Percentiles rank a stretch among this genome's conserved stretches.
Evolutionary conservation across 257 asterid species (phyloP).

Genomic region (Solanum dulcamara): DNA sequence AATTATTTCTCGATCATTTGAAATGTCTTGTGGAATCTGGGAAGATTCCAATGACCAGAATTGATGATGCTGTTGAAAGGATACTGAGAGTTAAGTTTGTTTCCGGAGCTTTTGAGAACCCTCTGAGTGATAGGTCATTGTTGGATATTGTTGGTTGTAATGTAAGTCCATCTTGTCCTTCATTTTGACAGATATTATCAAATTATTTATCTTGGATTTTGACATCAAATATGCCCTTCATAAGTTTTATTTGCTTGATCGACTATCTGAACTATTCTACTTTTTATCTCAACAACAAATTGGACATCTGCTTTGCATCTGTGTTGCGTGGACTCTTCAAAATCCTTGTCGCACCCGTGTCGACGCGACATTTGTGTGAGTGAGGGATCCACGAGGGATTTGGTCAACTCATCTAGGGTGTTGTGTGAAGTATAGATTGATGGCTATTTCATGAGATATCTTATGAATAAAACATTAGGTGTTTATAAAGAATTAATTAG

Average conservation of each 20-base stretch:
- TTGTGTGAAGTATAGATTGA: not conserved
- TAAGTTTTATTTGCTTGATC: not conserved
- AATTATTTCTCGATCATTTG: conserved; percentile 44
- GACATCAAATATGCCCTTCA: not conserved
- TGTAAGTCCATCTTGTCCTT: conserved; percentile 28
- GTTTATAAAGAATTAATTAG: not conserved
- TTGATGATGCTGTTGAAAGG: conserved; percentile 79
- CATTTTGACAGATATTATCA: not conserved
- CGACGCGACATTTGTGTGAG: not conserved
- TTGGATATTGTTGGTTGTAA: conserved; percentile 48
- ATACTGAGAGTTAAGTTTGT: conserved; percentile 73
- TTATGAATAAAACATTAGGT: not conserved
- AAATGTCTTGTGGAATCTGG: conserved; percentile 52
- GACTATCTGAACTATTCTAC: not conserved
- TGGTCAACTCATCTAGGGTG: not conserved
- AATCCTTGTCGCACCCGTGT: not conserved
- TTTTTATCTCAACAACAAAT: not conserved
- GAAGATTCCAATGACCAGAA: conserved; percentile 55
- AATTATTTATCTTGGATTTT: not conserved
- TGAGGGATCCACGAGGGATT: not conserved
- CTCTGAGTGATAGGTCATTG: conserved; percentile 45
- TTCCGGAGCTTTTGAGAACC: conserved; percentile 70
- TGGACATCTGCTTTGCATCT: not conserved
- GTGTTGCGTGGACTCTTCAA: not conserved
- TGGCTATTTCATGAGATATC: not conserved